These are phyloP conservation scores for Globisporangium recalcitrans DNA, from an alignment of 352 stramenopile species.

Conservation along the genomic window DNA sequence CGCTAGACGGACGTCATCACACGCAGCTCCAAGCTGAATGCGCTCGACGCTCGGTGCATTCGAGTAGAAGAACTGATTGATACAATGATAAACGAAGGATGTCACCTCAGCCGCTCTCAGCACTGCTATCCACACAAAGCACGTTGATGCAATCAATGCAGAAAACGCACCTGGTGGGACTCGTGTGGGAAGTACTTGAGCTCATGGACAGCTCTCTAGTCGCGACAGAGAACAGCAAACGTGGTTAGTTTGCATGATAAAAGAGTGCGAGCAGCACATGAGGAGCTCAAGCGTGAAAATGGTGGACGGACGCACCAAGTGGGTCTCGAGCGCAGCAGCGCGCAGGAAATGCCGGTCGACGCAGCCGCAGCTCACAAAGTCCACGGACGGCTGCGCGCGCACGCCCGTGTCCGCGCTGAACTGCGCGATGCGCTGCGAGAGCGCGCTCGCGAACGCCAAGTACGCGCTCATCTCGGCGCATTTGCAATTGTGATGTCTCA, in stretches of 20 bases:
- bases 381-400: constrained; percentile 22
- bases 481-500: neutral
- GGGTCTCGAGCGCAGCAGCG: constrained; percentile 23
- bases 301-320: constrained; percentile 30
- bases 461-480: constrained; percentile 11
- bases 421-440: constrained; percentile 23
- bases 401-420: constrained; percentile 35
- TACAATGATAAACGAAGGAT: too few species aligned
- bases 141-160: too few species aligned
- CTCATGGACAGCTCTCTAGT: constrained; percentile 9
- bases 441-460: constrained; percentile 23
- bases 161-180: constrained; percentile 9
- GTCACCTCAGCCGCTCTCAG: neutral
- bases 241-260: neutral
- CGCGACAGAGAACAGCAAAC: neutral
- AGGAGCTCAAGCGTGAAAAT: neutral
- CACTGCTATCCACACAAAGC: neutral
- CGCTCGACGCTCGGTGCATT: constrained; percentile 16
- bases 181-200: constrained; percentile 4
- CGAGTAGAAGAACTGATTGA: constrained; percentile 24
- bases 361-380: constrained; percentile 32
- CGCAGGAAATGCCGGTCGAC: constrained; percentile 35
- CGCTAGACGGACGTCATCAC: neutral
- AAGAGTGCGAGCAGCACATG: neutral
- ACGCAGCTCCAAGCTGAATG: neutral